These are phyloP conservation scores for Cutaneotrichosporon spelunceum DNA, from an alignment of 1,284 basidiomycete species.

Conservation along the genomic window DNA sequence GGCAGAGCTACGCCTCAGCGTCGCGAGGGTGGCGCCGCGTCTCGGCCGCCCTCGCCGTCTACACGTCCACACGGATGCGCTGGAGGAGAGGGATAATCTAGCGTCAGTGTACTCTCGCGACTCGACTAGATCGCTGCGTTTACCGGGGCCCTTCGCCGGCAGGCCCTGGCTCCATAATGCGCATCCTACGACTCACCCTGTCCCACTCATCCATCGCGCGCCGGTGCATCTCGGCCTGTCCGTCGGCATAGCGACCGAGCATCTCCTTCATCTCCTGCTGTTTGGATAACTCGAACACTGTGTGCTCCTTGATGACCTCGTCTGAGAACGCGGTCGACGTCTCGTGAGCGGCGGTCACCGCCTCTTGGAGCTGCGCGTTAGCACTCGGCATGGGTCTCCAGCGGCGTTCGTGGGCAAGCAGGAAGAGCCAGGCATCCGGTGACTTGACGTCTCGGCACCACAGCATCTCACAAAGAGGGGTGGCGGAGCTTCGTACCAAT, in stretches of 20 bases:
- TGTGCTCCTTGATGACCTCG: constrained; percentile 85
- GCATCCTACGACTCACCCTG: constrained; percentile 46
- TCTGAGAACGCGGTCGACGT: constrained; percentile 93
- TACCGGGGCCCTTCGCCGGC: not conserved
- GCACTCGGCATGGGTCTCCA: not conserved
- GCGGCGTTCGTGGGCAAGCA: not conserved
- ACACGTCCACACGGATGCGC: constrained; percentile 80
- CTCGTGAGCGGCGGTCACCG: constrained; percentile 89
- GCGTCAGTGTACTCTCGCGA: constrained; percentile 6
- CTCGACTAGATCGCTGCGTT: not conserved
- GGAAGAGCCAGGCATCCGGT: not conserved
- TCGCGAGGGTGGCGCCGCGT: not conserved
- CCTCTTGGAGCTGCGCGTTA: constrained; percentile 75
- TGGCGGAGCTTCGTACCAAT: not conserved
- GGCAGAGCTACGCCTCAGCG: not conserved
- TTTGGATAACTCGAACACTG: constrained; percentile 83
- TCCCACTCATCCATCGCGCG: constrained; percentile 90
- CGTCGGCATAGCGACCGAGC: constrained; percentile 80
- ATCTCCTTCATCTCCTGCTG: constrained; percentile 95
- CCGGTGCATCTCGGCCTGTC: constrained; percentile 91
- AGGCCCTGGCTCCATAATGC: not conserved
- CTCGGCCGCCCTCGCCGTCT: constrained; percentile 9
- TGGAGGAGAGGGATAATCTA: constrained; percentile 76
- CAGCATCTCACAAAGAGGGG: not conserved
- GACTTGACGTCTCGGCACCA: not conserved